phyloP scores from a whole-genome alignment of 352 stramenopile species.

The Phytophthora gonapodyides region DNA sequence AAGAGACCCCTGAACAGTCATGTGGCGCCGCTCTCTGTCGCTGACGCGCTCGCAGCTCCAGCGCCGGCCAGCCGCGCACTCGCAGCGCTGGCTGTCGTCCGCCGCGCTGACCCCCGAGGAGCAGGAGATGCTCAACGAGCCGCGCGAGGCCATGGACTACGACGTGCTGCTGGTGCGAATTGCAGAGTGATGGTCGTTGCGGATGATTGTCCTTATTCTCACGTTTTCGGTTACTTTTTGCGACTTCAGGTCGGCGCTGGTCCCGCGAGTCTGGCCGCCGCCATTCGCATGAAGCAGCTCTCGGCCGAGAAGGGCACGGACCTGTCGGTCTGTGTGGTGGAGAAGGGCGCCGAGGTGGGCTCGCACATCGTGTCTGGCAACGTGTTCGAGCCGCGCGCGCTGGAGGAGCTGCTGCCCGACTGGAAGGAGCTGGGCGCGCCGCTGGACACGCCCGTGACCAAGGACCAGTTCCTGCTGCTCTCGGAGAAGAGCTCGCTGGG shows the following conservation, averaged over 20 bases:
- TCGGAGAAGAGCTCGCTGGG: constrained; percentile 85
- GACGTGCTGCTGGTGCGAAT: constrained; percentile 96
- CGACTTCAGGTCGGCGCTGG: constrained; percentile 65
- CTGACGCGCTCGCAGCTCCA: constrained; percentile 19
- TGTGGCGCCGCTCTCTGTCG: constrained; percentile 49
- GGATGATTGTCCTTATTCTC: constrained; percentile 4
- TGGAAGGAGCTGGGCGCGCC: constrained; percentile 92
- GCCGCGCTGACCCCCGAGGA: constrained; percentile 58
- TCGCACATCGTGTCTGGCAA: constrained; percentile 98
- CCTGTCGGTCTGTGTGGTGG: constrained; percentile 94
- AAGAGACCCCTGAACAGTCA: constrained; percentile 19
- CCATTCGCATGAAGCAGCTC: constrained; percentile 99
- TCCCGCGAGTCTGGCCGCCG: constrained; percentile 93
- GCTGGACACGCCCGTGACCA: constrained; percentile 92
- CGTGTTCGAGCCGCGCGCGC: constrained; percentile 97
- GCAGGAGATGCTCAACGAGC: constrained; percentile 67
- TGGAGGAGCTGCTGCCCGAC: constrained; percentile 97
- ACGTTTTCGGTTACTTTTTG: no score
- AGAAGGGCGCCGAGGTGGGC: constrained; percentile 97
- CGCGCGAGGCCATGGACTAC: constrained; percentile 97
- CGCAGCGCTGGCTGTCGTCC: constrained; percentile 45
- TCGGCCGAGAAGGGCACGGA: constrained; percentile 93
- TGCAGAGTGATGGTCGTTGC: constrained; percentile 30
- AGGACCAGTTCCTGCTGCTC: constrained; percentile 96
- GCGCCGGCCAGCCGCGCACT: constrained; percentile 10